Conservation (phyloP, 2,329 filamentous ascomycete genomes). For the Diplodia sapinea region DNA sequence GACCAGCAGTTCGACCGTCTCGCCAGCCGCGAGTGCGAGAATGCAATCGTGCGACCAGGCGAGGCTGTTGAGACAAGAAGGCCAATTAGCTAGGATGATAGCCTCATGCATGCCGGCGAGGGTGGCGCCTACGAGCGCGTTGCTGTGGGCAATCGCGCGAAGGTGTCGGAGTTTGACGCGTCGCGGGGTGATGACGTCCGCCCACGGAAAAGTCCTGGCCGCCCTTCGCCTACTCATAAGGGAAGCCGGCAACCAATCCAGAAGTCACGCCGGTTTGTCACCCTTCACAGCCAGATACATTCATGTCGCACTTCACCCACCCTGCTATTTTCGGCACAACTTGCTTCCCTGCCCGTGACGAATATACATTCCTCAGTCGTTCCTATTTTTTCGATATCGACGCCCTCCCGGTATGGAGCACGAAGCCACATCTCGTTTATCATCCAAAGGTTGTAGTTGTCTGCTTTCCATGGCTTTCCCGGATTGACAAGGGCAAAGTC, state of each 20-base stretch:
- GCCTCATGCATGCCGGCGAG: constrained; percentile 42
- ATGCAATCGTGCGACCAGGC: constrained; percentile 65
- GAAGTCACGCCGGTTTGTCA: too few species aligned
- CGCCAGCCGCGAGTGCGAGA: constrained; percentile 62
- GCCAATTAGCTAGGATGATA: constrained; percentile 52
- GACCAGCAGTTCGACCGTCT: constrained; percentile 61
- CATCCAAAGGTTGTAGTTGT: constrained; percentile 36
- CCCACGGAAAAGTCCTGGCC: background rate
- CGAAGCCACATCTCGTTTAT: constrained; percentile 34
- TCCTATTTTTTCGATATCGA: background rate
- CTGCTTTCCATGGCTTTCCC: constrained; percentile 40
- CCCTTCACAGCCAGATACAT: too few species aligned
- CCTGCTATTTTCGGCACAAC: too few species aligned
- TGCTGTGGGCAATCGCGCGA: background rate
- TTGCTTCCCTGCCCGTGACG: too few species aligned
- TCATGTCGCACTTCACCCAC: too few species aligned
- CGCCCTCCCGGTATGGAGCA: background rate
- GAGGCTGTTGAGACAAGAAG: constrained; percentile 59
- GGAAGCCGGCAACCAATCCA: background rate
- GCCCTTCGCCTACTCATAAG: background rate
- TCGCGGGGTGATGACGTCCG: constrained; percentile 16
- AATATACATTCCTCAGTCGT: too few species aligned
- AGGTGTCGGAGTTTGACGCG: constrained; percentile 15
- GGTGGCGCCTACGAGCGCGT: background rate
- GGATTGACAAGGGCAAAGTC: constrained; percentile 40